Evolutionary conservation across 2,329 filamentous ascomycete genomes (phyloP).

Genomic region (Blastomyces gilchristii): DNA sequence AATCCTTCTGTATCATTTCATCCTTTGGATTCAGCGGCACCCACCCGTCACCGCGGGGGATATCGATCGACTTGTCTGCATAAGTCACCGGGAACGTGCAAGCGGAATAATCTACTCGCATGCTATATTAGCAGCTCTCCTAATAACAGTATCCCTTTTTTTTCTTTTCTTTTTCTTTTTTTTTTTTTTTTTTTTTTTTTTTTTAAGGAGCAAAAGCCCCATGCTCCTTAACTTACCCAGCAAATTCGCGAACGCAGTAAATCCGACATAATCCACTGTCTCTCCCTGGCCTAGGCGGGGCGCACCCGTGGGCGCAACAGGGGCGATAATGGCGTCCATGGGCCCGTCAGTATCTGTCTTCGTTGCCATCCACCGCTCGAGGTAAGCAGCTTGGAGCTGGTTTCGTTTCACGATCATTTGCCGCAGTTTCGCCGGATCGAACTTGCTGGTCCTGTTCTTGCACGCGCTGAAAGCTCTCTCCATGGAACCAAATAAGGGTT

Average conservation of each 20-base stretch:
- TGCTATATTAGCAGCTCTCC: not conserved
- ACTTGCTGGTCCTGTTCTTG: conserved; percentile 5
- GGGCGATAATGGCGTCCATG: conserved; percentile 17
- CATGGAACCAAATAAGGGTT: conserved; percentile 20
- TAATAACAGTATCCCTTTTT: not conserved
- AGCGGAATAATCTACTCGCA: conserved; percentile 19
- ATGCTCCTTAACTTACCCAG: conserved; percentile 17
- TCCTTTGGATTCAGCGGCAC: conserved; percentile 24
- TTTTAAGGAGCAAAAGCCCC: not conserved
- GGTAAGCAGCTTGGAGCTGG: conserved; percentile 17
- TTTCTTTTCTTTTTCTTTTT: too few relatives aligned
- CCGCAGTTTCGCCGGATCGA: conserved; percentile 22
- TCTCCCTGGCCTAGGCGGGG: conserved; percentile 20
- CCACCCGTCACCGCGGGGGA: conserved; percentile 19
- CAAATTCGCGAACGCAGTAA: conserved; percentile 21
- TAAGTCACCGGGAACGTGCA: conserved; percentile 18
- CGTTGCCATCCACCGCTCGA: conserved; percentile 18
- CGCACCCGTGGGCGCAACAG: conserved; percentile 14
- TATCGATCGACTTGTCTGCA: conserved; percentile 17
- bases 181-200: too few relatives aligned
- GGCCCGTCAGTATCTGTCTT: conserved; percentile 11
- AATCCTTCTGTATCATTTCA: conserved; percentile 21
- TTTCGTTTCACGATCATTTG: conserved; percentile 23
- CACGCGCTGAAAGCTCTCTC: conserved; percentile 8
- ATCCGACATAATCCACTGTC: conserved; percentile 20